Percentiles rank a stretch among this genome's conserved stretches.
These are phyloP conservation scores for Tolypocladium amazonense DNA, from an alignment of 2,329 filamentous ascomycete species.

Conservation along the genomic window DNA sequence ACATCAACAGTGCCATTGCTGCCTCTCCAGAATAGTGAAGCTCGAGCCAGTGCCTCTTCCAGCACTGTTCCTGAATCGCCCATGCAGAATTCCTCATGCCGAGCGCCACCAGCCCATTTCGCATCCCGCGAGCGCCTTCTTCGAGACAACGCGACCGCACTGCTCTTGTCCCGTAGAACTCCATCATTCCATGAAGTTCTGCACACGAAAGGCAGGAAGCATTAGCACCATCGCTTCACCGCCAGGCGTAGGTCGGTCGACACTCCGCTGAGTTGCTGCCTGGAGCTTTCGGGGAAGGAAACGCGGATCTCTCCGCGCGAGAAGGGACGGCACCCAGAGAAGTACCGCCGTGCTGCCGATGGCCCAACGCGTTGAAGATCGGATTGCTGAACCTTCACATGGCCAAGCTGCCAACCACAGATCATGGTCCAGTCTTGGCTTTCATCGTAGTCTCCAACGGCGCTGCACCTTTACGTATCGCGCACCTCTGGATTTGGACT, in stretches of 20 bases:
- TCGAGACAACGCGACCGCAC: not conserved
- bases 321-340: not conserved
- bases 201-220: not conserved
- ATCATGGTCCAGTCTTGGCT: not conserved
- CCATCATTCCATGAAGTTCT: too few relatives aligned
- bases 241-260: not conserved
- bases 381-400: not conserved
- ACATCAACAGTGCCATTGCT: not conserved
- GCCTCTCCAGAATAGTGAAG: not conserved
- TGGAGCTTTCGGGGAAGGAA: not conserved
- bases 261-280: not conserved
- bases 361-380: not conserved
- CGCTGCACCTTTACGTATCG: not conserved
- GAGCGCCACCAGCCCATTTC: not conserved
- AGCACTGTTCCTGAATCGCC: too few relatives aligned
- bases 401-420: not conserved
- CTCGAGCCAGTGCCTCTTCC: not conserved
- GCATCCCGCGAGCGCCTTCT: not conserved
- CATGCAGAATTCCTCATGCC: not conserved
- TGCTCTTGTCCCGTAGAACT: too few relatives aligned
- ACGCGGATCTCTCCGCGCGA: not conserved
- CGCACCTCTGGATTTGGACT: not conserved
- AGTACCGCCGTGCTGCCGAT: not conserved
- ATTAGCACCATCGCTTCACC: not conserved
- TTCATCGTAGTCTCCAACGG: not conserved